Conservation (phyloP, 805 yeast species). For the Candida koratica region DNA sequence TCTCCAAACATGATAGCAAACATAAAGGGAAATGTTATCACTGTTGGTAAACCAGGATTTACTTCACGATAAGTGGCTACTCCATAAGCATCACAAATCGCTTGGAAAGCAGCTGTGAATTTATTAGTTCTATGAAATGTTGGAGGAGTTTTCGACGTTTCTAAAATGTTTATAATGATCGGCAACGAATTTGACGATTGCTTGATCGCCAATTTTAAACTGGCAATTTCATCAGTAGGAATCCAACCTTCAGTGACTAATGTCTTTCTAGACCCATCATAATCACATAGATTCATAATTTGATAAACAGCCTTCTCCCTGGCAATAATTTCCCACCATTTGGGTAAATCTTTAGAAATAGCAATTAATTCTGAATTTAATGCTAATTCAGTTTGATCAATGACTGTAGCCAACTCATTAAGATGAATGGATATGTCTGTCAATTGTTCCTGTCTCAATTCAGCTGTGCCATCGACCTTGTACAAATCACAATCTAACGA, state of each 20-base stretch:
- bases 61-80: conserved; percentile 90
- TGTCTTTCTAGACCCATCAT: conserved; percentile 79
- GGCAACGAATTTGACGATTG: conserved; percentile 58
- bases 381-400: conserved; percentile 49
- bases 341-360: conserved; percentile 67
- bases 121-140: conserved; percentile 93
- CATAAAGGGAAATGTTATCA: conserved; percentile 96
- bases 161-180: conserved; percentile 51
- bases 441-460: conserved; percentile 30
- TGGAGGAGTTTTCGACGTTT: conserved; percentile 86
- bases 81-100: conserved; percentile 94
- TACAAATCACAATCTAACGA: conserved; percentile 82
- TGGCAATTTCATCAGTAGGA: conserved; percentile 69
- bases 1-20: conserved; percentile 99
- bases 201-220: conserved; percentile 64
- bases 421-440: conserved; percentile 24
- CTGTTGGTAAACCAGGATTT: conserved; percentile 92
- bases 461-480: conserved; percentile 45
- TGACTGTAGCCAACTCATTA: conserved; percentile 33
- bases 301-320: conserved; percentile 83
- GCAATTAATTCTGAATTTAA: conserved; percentile 74
- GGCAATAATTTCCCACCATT: conserved; percentile 59
- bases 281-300: conserved; percentile 73
- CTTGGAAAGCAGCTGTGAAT: conserved; percentile 89
- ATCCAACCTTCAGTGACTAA: conserved; percentile 96